Conservation (phyloP, 768 basidiomycete genomes). For the Mycena rebaudengoi region DNA sequence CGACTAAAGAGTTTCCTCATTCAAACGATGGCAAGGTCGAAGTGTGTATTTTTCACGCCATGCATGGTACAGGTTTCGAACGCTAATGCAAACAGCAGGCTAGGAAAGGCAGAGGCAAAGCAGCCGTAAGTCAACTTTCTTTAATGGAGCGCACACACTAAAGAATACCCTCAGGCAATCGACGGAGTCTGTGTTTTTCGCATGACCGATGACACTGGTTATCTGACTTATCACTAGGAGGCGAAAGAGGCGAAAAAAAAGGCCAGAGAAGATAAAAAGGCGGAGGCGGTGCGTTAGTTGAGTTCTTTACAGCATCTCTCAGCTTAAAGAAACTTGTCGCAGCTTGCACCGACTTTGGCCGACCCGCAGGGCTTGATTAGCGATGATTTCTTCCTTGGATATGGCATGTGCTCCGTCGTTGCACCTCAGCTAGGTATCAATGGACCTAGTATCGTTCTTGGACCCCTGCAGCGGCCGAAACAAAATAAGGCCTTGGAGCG, state of each 20-base stretch:
- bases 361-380: too few relatives aligned
- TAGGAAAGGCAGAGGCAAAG: not conserved
- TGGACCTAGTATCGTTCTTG: not conserved
- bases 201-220: too few relatives aligned
- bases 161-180: not conserved
- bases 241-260: not conserved
- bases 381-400: not conserved
- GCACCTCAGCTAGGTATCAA: not conserved
- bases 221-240: not conserved
- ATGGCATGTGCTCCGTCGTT: not conserved
- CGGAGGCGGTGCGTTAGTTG: not conserved
- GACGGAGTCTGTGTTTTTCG: too few relatives aligned
- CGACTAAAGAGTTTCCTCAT: too few relatives aligned
- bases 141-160: not conserved
- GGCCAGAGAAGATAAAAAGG: too few relatives aligned
- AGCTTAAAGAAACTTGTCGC: not conserved
- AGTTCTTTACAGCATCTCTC: not conserved
- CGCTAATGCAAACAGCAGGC: not conserved
- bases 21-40: too few relatives aligned
- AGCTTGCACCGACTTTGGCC: not conserved
- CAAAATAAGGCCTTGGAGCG: not conserved
- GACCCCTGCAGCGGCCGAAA: not conserved
- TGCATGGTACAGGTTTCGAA: too few relatives aligned
- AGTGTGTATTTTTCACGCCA: too few relatives aligned
- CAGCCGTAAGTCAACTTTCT: not conserved